Base-by-base conservation (phyloP, 345 rosid genomes). In the Salix udensis region DNA sequence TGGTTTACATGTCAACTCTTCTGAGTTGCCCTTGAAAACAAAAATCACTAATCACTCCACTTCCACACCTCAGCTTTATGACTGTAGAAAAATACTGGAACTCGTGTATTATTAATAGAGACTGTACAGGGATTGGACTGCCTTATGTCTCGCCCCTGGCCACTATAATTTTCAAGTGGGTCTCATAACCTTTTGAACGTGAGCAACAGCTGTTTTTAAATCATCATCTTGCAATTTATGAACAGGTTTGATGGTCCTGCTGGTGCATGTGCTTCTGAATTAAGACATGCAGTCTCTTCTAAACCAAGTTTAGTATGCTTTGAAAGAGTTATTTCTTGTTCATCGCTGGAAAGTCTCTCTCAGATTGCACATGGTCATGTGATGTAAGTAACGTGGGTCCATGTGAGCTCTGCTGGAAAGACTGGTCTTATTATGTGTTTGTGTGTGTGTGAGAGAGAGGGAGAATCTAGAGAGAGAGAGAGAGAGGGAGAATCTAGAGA, bases 311-410 rank as follows among this genome's bases (percentile, higher is more conserved):
- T 60, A 44, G 74, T 53, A 53, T 65, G 13, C 46, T 68, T 65
- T 19, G 68, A 72, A 48, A 65, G 7, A 53, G 28, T 44, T 21
- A 61, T 9, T 48, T 23, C 42, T 58, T 53, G 34, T 23, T 53
- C 67, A 23, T 80, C 68, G 86, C 84, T 89, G 87, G 85, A 84
- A 84, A 82, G 91, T 89, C 90, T 71, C 86, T 79, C 82, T 87
- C 89, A 73, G 87, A 87, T 89, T 84, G 87, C 93, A 85, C 93
- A 89, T 87, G 89, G 74, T 61, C 89, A 87, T 84, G 85, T 88
- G 88, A 82, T 79, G 80, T 67, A 71, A 84, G 82, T 74, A 87
- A 79, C 88, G 71, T 86, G 88, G 91, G 92, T 71, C 90, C 97
- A 90, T 87, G 92, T 88, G 94, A 86, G 74, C 78, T 9, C 64